Percentiles rank a stretch among this genome's conserved stretches.
phyloP scores from a whole-genome alignment of 768 basidiomycete genomes.

The Suillus subluteus region DNA sequence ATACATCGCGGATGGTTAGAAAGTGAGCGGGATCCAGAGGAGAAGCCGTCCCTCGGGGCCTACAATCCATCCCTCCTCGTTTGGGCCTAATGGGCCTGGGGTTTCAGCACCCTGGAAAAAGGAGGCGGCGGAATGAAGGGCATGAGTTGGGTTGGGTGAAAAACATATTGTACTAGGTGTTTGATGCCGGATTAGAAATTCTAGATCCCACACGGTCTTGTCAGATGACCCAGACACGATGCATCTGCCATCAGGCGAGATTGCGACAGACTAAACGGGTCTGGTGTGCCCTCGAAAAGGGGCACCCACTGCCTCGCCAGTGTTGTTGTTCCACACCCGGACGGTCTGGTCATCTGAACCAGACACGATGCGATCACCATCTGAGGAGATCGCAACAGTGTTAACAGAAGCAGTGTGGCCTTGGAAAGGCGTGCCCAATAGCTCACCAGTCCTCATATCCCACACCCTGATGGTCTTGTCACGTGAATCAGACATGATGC shows the following conservation, averaged over 20 bases:
- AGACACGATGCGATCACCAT: background rate
- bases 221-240: background rate
- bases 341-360: background rate
- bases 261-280: background rate
- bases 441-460: background rate
- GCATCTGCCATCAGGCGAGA: background rate
- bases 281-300: background rate
- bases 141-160: background rate
- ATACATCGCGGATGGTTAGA: background rate
- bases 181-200: background rate
- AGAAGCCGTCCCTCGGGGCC: background rate
- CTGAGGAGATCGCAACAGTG: background rate
- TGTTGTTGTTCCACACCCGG: background rate
- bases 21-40: background rate
- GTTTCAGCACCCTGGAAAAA: background rate
- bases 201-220: background rate
- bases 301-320: background rate
- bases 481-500: background rate
- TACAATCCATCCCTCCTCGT: background rate
- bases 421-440: background rate
- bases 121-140: background rate
- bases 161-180: background rate
- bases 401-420: background rate
- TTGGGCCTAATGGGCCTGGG: background rate
- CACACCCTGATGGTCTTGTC: background rate